Percentiles rank a stretch among this genome's conserved stretches.
Evolutionary conservation across 176 grass and related monocot species (phyloP).

Genomic region (Cenchrus purpureus): DNA sequence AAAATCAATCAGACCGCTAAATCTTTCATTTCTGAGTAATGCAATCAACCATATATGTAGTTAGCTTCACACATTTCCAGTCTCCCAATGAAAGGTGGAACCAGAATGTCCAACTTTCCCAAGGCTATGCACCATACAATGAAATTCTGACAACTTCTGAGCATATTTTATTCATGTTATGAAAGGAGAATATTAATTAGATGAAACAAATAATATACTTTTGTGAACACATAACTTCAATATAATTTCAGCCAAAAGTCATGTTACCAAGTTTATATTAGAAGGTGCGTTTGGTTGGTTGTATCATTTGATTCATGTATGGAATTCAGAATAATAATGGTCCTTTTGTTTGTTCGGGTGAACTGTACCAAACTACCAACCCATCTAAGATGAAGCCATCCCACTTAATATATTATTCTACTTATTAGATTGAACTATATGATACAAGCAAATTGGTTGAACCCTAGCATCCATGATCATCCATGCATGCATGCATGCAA

Average conservation of each 20-base stretch:
- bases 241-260: slow-evolving; percentile 1
- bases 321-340: too few species aligned
- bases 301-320: too few species aligned
- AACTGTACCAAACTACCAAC: too few species aligned
- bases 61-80: not conserved
- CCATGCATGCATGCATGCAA: too few species aligned
- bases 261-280: not conserved
- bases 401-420: too few species aligned
- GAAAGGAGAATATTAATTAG: not conserved
- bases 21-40: not conserved
- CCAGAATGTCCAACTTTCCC: not conserved
- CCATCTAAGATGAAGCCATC: too few species aligned
- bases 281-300: too few species aligned
- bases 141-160: not conserved
- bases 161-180: not conserved
- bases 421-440: too few species aligned
- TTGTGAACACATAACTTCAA: not conserved
- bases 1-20: not conserved
- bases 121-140: not conserved
- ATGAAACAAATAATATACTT: not conserved
- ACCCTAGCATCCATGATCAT: too few species aligned
- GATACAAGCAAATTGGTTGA: too few species aligned
- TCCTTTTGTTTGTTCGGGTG: too few species aligned
- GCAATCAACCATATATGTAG: not conserved
- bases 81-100: not conserved